phyloP scores from a whole-genome alignment of 2,329 filamentous ascomycete species.

The Monosporascus sp. region DNA sequence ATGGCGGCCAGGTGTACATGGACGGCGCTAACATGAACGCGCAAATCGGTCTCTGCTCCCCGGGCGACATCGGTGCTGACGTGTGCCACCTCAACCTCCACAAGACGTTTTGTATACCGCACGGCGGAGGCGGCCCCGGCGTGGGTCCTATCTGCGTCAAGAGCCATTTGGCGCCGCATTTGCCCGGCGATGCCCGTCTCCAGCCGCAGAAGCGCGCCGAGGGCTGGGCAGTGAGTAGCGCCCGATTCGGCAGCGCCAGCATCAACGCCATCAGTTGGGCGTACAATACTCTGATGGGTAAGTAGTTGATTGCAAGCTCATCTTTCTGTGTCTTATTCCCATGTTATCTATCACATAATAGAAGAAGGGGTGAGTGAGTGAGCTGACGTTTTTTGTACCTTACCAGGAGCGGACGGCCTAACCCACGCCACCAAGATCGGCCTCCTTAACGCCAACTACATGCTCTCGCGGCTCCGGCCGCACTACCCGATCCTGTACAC shows the following conservation, averaged over 20 bases:
- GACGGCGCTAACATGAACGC: constrained; percentile 99
- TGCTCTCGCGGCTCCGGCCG: constrained; percentile 77
- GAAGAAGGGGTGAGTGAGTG: too few relatives aligned
- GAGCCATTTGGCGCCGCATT: constrained; percentile 67
- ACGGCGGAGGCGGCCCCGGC: constrained; percentile 89
- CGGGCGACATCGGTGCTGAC: constrained; percentile 90
- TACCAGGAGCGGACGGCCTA: constrained; percentile 59
- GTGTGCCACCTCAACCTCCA: constrained; percentile 96
- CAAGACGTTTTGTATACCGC: constrained; percentile 98
- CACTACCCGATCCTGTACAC: constrained; percentile 94
- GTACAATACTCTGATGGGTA: constrained; percentile 92
- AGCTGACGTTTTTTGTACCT: constrained; percentile 3
- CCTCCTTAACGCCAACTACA: constrained; percentile 95
- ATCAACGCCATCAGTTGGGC: constrained; percentile 93
- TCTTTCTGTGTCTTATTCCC: background rate
- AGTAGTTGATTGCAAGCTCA: constrained; percentile 11
- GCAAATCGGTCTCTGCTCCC: constrained; percentile 91
- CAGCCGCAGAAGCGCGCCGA: constrained; percentile 19
- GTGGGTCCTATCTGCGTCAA: constrained; percentile 93
- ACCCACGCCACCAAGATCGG: constrained; percentile 88
- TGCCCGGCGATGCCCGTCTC: constrained; percentile 53
- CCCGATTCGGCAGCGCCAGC: constrained; percentile 80
- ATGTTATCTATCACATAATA: background rate
- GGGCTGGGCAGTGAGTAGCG: constrained; percentile 65
- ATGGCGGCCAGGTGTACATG: constrained; percentile 97